Percentiles rank a stretch among this genome's conserved stretches.
Evolutionary conservation across 2,329 filamentous ascomycete genomes (phyloP).

Genomic region (Cordyceps sp.): DNA sequence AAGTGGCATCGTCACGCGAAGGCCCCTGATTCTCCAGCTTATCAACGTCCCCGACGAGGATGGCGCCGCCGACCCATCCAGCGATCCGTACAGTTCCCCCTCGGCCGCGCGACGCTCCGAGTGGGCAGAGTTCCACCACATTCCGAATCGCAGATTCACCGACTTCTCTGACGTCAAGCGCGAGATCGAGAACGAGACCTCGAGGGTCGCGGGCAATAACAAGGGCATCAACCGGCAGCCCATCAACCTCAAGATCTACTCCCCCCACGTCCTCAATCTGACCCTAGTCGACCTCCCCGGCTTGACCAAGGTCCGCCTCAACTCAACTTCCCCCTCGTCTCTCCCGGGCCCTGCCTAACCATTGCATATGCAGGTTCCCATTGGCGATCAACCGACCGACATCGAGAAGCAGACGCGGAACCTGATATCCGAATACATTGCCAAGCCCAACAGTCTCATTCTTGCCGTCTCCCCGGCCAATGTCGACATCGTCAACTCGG

Average conservation of each 20-base stretch:
- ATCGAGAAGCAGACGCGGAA: slow-evolving; percentile 98
- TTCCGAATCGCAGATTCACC: slow-evolving; percentile 74
- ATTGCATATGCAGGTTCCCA: slow-evolving; percentile 50
- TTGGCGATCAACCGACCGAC: slow-evolving; percentile 91
- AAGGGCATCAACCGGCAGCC: slow-evolving; percentile 96
- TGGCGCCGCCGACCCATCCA: slow-evolving; percentile 44
- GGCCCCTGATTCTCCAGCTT: slow-evolving; percentile 89
- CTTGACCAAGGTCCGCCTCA: slow-evolving; percentile 61
- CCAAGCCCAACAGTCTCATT: slow-evolving; percentile 96
- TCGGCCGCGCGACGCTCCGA: slow-evolving; percentile 49
- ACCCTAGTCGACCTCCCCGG: slow-evolving; percentile 93
- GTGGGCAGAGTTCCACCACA: slow-evolving; percentile 96
- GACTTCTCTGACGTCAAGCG: slow-evolving; percentile 88
- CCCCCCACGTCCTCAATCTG: slow-evolving; percentile 87
- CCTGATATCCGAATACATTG: slow-evolving; percentile 94
- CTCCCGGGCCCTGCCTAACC: slow-evolving; percentile 5
- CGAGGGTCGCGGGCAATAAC: slow-evolving; percentile 81
- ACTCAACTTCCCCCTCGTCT: background rate
- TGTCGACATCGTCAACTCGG: slow-evolving; percentile 95
- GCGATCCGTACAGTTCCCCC: slow-evolving; percentile 61
- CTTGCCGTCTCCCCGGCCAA: slow-evolving; percentile 94
- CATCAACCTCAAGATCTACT: slow-evolving; percentile 98
- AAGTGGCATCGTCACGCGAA: slow-evolving; percentile 87
- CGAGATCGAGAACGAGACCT: slow-evolving; percentile 94
- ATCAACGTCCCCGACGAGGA: slow-evolving; percentile 86